phyloP scores from a whole-genome alignment of 257 asterid genomes.

The Penstemon eatonii region DNA sequence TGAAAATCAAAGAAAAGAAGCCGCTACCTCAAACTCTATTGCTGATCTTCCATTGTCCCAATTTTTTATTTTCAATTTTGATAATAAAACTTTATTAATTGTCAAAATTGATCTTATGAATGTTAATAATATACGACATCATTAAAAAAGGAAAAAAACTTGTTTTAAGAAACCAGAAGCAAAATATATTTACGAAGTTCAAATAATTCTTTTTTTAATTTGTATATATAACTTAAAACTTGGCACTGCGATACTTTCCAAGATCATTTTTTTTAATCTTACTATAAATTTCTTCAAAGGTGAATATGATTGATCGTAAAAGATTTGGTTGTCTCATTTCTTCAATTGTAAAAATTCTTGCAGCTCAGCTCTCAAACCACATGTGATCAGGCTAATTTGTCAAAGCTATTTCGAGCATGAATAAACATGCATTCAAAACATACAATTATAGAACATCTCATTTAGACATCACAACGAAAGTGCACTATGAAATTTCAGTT shows the following conservation, averaged over 20 bases:
- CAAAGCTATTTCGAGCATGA: neutral
- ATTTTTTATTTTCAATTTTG: no score
- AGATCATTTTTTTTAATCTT: no score
- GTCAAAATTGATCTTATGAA: no score
- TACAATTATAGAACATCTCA: neutral
- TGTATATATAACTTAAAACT: neutral
- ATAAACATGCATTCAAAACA: neutral
- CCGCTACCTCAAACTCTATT: no score
- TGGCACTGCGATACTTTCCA: neutral
- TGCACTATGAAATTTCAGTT: neutral
- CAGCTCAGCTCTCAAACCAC: neutral
- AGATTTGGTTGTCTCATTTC: neutral
- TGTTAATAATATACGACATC: no score
- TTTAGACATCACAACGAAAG: neutral
- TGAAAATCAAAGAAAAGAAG: no score
- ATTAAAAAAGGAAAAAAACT: no score
- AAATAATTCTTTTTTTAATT: no score
- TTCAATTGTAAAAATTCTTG: neutral
- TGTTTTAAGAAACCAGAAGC: no score
- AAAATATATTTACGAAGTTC: no score
- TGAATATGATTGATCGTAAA: neutral
- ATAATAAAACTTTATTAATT: no score
- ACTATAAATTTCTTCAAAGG: neutral
- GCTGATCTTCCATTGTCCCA: no score
- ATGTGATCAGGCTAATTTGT: slow-evolving; percentile 4